Conservation (phyloP, 2,329 filamentous ascomycete genomes). For the Alternaria viburni region DNA sequence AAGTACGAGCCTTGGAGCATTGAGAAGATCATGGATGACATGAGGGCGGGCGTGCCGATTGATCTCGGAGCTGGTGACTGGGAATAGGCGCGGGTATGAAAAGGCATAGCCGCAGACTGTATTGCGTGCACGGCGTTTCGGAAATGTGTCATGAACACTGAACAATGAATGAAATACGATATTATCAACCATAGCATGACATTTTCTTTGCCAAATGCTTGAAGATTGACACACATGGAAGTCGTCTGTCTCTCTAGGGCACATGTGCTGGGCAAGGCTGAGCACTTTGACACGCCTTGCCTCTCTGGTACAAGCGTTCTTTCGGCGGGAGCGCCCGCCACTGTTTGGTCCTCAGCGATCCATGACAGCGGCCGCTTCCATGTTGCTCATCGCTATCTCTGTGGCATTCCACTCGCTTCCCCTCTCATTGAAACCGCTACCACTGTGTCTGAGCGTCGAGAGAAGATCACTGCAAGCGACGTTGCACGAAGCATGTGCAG, state of each 20-base stretch:
- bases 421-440: neutral
- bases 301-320: neutral
- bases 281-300: neutral
- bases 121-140: neutral
- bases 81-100: conserved; percentile 26
- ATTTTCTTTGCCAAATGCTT: neutral
- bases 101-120: neutral
- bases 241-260: neutral
- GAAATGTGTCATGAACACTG: neutral
- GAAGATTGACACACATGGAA: neutral
- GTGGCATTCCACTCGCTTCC: neutral
- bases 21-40: conserved; percentile 51
- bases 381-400: neutral
- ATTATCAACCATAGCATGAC: neutral
- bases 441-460: neutral
- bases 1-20: conserved; percentile 52
- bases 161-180: neutral
- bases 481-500: neutral
- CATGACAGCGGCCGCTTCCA: neutral
- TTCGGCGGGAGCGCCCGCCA: neutral
- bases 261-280: neutral
- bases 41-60: conserved; percentile 42
- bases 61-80: conserved; percentile 47
- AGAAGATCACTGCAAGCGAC: neutral
- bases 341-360: neutral